Base-by-base conservation (phyloP, 176 grass and related monocot genomes). In the Musa itinerans region DNA sequence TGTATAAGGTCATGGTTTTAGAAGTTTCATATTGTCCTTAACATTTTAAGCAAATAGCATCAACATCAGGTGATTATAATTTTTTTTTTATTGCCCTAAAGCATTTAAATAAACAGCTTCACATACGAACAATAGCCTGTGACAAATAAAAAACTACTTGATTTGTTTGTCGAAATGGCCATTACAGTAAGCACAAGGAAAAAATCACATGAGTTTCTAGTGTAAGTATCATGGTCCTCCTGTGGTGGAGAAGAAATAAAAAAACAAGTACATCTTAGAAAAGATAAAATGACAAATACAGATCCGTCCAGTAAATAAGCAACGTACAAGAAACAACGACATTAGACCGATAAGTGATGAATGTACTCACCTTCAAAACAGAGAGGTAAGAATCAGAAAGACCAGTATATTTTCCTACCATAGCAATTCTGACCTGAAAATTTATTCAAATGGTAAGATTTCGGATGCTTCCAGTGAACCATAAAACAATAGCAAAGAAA, bases 391-490 rank as follows among this genome's bases (percentile, higher is more conserved):
- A 91, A 74, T 96, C 92, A 1, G 89, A 92, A 24, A 96, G 78
- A 19, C 84, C 78, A 49, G 80, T 96, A 77, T 96, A 96, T 79
- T 96, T 96, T 79, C 92, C 92, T 76, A 96, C 92, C 80, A 92
- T 85, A 2, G 84, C 89, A 69, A 96, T 96, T 74, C 57, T 62
- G 57, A 62, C 57, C 57, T 62, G 57, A 21, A 62, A 17, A 17
- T 5, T 62, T 34, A 43, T 15, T 62, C 20, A n/a, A 17, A n/a
- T 21, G 57, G 9, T 62, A 15, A 62, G 7, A 15, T 9, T 62
- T 62, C 7, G 8, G 20, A 62, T 13, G 20, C 8, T 62, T 62
- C 57, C 57, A 17, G 15, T 62, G 72, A 58, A 6, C 34, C 34
- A 43, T 5, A 66, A 83, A 64, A 24, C 48, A 83, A 7, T 74